Conservation (phyloP, 2,329 filamentous ascomycete genomes). For the Pseudocercospora fijiensis region DNA sequence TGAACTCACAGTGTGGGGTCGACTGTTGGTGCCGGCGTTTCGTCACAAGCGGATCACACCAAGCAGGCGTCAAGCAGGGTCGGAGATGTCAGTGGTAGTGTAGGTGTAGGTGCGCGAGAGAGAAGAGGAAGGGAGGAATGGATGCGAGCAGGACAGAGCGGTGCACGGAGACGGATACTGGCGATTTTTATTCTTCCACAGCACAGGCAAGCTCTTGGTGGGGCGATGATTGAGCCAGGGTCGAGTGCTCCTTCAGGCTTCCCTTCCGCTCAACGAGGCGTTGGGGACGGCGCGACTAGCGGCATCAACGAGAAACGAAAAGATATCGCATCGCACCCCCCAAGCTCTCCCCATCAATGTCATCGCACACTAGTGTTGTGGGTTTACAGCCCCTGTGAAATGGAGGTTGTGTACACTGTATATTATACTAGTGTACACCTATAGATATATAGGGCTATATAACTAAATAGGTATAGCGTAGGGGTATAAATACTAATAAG, state of each 20-base stretch:
- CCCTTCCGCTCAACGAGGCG: neutral
- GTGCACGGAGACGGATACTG: no score
- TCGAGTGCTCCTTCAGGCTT: neutral
- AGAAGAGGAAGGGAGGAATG: neutral
- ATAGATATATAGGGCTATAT: neutral
- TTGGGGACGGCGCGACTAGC: neutral
- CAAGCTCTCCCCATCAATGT: neutral
- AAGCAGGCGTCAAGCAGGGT: conserved; percentile 9
- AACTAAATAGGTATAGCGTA: no score
- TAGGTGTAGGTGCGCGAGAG: neutral
- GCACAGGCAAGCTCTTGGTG: neutral
- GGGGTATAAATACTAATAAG: no score
- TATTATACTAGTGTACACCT: neutral
- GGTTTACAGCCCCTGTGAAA: neutral
- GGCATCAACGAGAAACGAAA: neutral
- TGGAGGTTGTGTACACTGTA: neutral
- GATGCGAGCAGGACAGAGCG: no score
- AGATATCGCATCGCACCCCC: neutral
- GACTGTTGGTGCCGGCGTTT: neutral
- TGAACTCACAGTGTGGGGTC: conserved; percentile 11
- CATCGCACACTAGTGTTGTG: neutral
- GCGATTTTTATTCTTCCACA: no score
- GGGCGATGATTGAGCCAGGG: conserved; percentile 1
- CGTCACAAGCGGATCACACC: conserved; percentile 2
- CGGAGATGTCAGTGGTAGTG: conserved; percentile 2